phyloP scores from a whole-genome alignment of 1,139 yeast species.

The Hansenula anomala region DNA sequence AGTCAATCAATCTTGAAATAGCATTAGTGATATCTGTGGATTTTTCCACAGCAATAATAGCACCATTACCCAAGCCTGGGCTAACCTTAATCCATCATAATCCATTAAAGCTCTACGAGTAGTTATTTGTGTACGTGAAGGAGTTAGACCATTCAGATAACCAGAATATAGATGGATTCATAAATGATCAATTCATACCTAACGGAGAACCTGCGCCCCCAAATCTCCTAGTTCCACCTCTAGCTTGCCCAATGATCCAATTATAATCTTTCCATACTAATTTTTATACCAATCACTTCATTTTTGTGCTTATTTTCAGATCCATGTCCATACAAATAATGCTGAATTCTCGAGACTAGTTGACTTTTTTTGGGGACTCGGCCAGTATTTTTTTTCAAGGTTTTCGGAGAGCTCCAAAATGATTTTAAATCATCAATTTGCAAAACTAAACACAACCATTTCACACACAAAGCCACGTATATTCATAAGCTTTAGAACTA shows the following conservation, averaged over 20 bases:
- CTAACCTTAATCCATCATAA: conserved; percentile 78
- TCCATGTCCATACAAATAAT: conserved; percentile 75
- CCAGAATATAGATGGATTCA: conserved; percentile 95
- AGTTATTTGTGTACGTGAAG: conserved; percentile 62
- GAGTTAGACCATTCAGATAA: conserved; percentile 81
- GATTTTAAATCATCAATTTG: too few relatives aligned
- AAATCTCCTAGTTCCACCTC: conserved; percentile 81
- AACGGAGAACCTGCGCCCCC: conserved; percentile 95
- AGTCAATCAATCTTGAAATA: conserved; percentile 75
- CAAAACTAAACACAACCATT: too few relatives aligned
- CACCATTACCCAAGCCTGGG: conserved; percentile 88
- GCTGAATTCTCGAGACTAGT: too few relatives aligned
- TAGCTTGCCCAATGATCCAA: conserved; percentile 86
- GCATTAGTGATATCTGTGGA: conserved; percentile 80
- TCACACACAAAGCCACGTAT: too few relatives aligned
- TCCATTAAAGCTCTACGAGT: conserved; percentile 78
- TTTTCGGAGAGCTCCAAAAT: too few relatives aligned
- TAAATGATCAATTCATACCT: conserved; percentile 86
- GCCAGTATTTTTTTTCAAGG: too few relatives aligned
- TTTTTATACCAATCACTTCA: conserved; percentile 93
- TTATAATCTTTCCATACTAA: conserved; percentile 75
- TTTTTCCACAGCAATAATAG: conserved; percentile 86
- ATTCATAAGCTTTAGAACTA: too few relatives aligned
- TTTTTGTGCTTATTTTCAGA: conserved; percentile 64
- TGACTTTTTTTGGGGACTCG: too few relatives aligned